phyloP scores from a whole-genome alignment of 306 rosid species.

The Sindora glabra region DNA sequence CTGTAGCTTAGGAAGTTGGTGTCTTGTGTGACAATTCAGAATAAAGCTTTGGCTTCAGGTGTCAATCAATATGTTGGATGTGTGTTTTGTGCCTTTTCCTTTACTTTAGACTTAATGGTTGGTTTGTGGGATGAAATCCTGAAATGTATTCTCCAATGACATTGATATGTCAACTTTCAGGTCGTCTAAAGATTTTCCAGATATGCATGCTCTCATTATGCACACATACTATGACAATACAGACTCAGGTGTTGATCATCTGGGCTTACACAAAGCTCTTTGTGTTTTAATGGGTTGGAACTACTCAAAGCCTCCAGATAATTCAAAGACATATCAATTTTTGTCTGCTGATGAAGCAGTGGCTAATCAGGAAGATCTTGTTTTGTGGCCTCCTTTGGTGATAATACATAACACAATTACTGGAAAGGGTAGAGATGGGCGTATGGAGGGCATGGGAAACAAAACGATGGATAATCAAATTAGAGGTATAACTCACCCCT shows the following conservation, averaged over 20 bases:
- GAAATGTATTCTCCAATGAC: slow-evolving; percentile 56
- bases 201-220: slow-evolving; percentile 87
- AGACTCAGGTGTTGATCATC: slow-evolving; percentile 73
- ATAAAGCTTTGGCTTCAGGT: not conserved
- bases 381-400: slow-evolving; percentile 99
- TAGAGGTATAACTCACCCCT: slow-evolving; percentile 70
- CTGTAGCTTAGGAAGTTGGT: slow-evolving; percentile 1
- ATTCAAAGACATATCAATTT: slow-evolving; percentile 71
- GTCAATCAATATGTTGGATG: slow-evolving; percentile 17
- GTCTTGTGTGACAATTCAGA: slow-evolving; percentile 6
- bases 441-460: slow-evolving; percentile 99
- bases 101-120: slow-evolving; percentile 34
- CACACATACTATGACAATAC: slow-evolving; percentile 80
- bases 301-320: slow-evolving; percentile 80
- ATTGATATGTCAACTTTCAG: slow-evolving; percentile 77
- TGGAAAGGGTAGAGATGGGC: slow-evolving; percentile 88
- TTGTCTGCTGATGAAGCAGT: slow-evolving; percentile 91
- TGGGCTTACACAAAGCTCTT: slow-evolving; percentile 94
- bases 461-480: slow-evolving; percentile 86
- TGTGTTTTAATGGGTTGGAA: slow-evolving; percentile 98
- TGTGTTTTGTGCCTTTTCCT: slow-evolving; percentile 24
- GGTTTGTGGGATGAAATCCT: slow-evolving; percentile 32
- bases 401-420: slow-evolving; percentile 86
- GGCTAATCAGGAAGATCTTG: slow-evolving; percentile 82
- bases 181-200: slow-evolving; percentile 87